Evolutionary conservation across 768 basidiomycete species (phyloP), one percentile per base, ranked within the genome.

Genomic region (Hericium erinaceus): DNA sequence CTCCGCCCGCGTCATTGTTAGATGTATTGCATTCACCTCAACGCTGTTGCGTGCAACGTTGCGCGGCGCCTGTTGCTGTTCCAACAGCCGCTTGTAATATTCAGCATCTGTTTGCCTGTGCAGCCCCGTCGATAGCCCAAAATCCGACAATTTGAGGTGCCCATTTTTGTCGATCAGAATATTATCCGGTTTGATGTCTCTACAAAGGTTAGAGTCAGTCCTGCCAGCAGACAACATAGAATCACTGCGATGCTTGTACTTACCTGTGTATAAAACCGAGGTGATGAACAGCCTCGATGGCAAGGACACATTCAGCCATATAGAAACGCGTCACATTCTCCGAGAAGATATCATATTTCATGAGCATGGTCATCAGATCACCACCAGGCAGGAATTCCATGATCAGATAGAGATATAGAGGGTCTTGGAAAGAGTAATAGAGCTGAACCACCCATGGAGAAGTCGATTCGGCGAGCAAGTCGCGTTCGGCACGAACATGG

Each of bases 301-400:
- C 97, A 18, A 98, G 79, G 49, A 94, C 87, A 71, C 94, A 98
- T 74, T 99, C 88, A 18, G 97, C 97, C 68, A 99, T 93, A 73
- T 99, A 98, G 70, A 98, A 98, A 55, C 95, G 81, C 58, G 93
- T 94, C n/a, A 98, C 95, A 64, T 98, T 97, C 73, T 98, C 95
- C 0, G 91, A 91, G 73, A 98, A 98, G 1, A 95, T 95, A 68
- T 98, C 97, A 72, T 98, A 98, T 73, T 98, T 98, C 80, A 98
- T 98, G 59, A 98, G 78, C 95, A 98, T 98, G 7, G 95, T 97
- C 97, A 99, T 98, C 59, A 98, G 77, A 70, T 99, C 97, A 38
- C 97, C 97, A 48, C 97, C 97, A 57, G 95, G 95, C 53, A 99
- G 78, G 72, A 95, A 99, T 73, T 98, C 97, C 97, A 98, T 98